A percentile compares a stretch with the other conserved stretches of the same genome.
Evolutionary conservation across 192 early-diverging fungal species (phyloP).

Genomic region (Coemansia sp.): DNA sequence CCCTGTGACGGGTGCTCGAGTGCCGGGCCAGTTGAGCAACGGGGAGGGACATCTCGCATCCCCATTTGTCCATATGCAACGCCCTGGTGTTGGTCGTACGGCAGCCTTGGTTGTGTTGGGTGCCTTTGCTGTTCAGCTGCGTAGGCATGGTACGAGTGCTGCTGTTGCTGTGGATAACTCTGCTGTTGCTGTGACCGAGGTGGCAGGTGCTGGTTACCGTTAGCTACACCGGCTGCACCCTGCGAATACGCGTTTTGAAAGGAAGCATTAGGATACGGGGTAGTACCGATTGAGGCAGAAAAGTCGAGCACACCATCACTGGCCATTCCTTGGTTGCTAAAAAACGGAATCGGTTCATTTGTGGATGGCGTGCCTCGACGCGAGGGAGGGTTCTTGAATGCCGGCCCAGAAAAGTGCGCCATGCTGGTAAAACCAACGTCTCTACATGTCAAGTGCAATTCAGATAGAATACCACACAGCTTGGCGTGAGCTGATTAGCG

Average conservation of each 20-base stretch:
- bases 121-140: too few relatives aligned
- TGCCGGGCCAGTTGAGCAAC: conserved; percentile 43
- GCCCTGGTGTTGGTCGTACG: background rate
- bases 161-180: background rate
- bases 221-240: background rate
- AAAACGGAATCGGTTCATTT: conserved; percentile 42
- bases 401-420: conserved; percentile 4
- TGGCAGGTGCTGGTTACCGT: background rate
- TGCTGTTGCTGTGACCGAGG: background rate
- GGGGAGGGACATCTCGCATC: conserved; percentile 28
- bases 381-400: conserved; percentile 21
- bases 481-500: background rate
- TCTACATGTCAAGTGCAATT: background rate
- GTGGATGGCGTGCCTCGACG: conserved; percentile 44
- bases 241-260: background rate
- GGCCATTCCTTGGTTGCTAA: conserved; percentile 8
- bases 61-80: background rate
- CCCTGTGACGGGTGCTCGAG: conserved; percentile 23
- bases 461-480: background rate
- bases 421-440: conserved; percentile 4
- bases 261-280: background rate
- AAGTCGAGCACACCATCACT: conserved; percentile 2
- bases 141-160: too few relatives aligned
- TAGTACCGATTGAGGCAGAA: conserved; percentile 9
- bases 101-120: background rate